Base-by-base conservation (phyloP, 2,329 filamentous ascomycete species). In the Parastagonospora nodorum region DNA sequence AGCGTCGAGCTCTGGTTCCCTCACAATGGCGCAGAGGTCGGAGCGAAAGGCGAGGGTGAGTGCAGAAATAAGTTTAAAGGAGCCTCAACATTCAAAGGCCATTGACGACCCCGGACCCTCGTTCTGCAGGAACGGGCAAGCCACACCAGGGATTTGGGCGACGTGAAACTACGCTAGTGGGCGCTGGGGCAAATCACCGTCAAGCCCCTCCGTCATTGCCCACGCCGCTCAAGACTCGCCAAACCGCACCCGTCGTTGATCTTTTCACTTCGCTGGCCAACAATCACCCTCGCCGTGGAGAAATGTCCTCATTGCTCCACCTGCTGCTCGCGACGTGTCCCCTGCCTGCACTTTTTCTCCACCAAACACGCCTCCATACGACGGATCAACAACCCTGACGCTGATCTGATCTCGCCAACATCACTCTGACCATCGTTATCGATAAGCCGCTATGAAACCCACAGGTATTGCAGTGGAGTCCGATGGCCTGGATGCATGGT, bases 331-430 rank as follows among this genome's bases (percentile, higher is more conserved):
- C 41, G 30, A 44, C 24, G 3, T 24, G 19, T 35, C 33, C 16
- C 29, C 37, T 37, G 27, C n/a, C 30, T 44, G 41, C 40, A 35
- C 27, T 9, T 9, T 12, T 14, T 14, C 28, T 15, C 27, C 41
- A 16, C 11, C 45, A 42, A 19, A 42, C 35, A 53, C 42, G 41
- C 44, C 24, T 46, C 50, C 41, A 35, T 30, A n/a, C 45, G 24
- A 29, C 10, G 9, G 42, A 50, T 50, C 14, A 24, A 39, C 12
- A 46, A 42, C 53, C 55, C 41, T 51, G 53, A 7, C 32, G 63
- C 51, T 46, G 58, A 68, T 68, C 64, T 35, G 55, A 58, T 66
- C 64, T 65, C 51, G 63, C 57, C 54, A 52, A 29, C 31, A 7
- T 12, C 43, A 41, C 41, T 42, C 39, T n/a, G 47, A 27, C 31